These are phyloP conservation scores for Mycena citricolor DNA, from an alignment of 1,284 basidiomycete genomes.

Conservation along the genomic window DNA sequence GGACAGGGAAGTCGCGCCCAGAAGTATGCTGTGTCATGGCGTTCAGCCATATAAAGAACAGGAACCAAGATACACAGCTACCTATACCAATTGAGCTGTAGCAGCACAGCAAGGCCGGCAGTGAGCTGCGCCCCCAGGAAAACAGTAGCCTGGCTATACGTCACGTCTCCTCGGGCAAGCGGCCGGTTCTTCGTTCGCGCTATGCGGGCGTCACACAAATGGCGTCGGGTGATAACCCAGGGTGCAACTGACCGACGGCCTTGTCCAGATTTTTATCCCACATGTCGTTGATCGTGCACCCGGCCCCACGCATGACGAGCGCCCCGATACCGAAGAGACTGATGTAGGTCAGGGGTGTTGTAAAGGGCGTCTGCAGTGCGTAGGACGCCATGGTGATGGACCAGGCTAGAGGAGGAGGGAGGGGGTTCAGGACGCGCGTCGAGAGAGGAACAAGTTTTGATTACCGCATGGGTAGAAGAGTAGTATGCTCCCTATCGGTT, in stretches of 20 bases:
- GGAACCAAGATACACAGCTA: constrained; percentile 3
- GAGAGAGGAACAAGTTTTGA: too few species aligned
- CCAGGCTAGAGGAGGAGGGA: constrained; percentile 67
- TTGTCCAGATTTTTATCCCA: constrained; percentile 94
- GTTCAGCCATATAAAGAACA: constrained; percentile 1
- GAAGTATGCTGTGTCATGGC: constrained; percentile 63
- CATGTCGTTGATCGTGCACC: constrained; percentile 99
- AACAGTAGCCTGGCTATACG: constrained; percentile 70
- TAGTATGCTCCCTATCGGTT: constrained; percentile 91
- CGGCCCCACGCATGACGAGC: constrained; percentile 95
- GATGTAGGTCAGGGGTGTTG: constrained; percentile 73
- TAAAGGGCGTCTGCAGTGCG: constrained; percentile 62
- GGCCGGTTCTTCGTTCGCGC: constrained; percentile 50
- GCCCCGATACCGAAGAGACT: constrained; percentile 89
- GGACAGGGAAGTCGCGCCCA: constrained; percentile 87
- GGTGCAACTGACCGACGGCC: constrained; percentile 75
- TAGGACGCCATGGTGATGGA: constrained; percentile 94
- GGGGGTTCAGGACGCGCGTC: constrained; percentile 3
- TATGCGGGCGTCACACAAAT: constrained; percentile 21
- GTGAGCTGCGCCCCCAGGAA: constrained; percentile 87
- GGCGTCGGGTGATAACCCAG: constrained; percentile 1
- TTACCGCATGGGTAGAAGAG: constrained; percentile 92
- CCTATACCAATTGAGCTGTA: constrained; percentile 96
- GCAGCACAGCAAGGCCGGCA: constrained; percentile 84
- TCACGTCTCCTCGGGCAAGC: constrained; percentile 83